Evolutionary conservation across 2,329 filamentous ascomycete genomes (phyloP), one percentile per base, ranked within the genome.

Genomic region (Neofusicoccum laricinum): DNA sequence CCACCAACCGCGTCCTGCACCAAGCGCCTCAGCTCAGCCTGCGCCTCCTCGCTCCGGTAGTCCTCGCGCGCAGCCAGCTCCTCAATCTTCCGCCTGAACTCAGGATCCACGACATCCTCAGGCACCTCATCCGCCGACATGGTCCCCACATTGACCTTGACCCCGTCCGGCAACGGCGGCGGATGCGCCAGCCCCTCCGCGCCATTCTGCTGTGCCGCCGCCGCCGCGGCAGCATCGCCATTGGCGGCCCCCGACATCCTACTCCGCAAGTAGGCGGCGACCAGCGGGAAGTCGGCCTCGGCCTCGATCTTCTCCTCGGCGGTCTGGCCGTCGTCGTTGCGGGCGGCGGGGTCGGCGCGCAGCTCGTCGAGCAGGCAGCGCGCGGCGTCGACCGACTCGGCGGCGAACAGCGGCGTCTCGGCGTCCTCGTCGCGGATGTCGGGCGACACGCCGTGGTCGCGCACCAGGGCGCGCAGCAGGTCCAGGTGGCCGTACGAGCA

Each of bases 371-470:
- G 86, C 7, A 99, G 82, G 61, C 89, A 85, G 70, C 86, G 86
- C 19, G 94, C 94, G 48, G 92, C 89, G 3, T 91, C 88, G 55
- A 90, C 82, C 0, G 87, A 91, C 78, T 99, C 95, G 32, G 89
- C 88, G n/a, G 93, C 92, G 73, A 97, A 99, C 4, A 99, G 82
- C n/a, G 94, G 90, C 1, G 94, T 97, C 79, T 99, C 95, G 64
- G 88, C 86, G 75, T 99, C 95, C 76, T 97, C 92, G 74, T 99
- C 95, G 69, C 85, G 86, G 61, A 97, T 81, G 74, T 97, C 89
- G 66, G 93, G 82, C 25, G 94, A 93, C 30, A 94, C 93, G 12
- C 87, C 79, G 77, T 93, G 92, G 38, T 94, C 91, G 51, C 82
- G 82, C 32, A 97, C 83, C 5, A 99, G 84, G 0, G 86, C 78